Conservation (phyloP, 2,329 filamentous ascomycete species). For the Ophiostoma tasmaniense region DNA sequence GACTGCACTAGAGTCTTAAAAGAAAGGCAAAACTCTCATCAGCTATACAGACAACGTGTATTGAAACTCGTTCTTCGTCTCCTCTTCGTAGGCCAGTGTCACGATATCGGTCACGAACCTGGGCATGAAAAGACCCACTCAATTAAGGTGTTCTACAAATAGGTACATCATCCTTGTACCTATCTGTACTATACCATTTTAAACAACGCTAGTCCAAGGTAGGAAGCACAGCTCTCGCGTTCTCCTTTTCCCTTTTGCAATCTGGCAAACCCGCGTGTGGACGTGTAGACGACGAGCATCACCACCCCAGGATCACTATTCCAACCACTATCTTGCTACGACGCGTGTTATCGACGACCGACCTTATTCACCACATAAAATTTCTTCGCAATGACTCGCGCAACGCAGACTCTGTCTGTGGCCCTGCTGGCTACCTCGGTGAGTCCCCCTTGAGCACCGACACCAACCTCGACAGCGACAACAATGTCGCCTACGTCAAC, state of each 20-base stretch:
- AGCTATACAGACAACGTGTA: no score
- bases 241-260: slow-evolving; percentile 3
- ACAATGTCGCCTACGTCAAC: background rate
- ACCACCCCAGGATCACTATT: background rate
- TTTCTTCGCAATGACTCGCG: slow-evolving; percentile 70
- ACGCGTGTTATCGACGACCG: background rate
- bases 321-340: background rate
- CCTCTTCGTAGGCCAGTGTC: no score
- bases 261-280: slow-evolving; percentile 4
- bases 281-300: background rate
- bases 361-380: background rate
- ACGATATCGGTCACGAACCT: background rate
- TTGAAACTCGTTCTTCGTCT: no score
- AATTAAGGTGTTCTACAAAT: background rate
- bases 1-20: no score
- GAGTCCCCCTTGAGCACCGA: slow-evolving; percentile 29
- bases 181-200: background rate
- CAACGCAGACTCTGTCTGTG: slow-evolving; percentile 83
- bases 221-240: slow-evolving; percentile 5
- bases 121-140: background rate
- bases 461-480: background rate
- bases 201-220: background rate
- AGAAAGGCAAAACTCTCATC: no score
- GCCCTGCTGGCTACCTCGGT: slow-evolving; percentile 82
- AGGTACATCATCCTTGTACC: background rate